Evolutionary conservation across 2,329 filamentous ascomycete genomes (phyloP).

Genomic region (Aspergillus sp.): DNA sequence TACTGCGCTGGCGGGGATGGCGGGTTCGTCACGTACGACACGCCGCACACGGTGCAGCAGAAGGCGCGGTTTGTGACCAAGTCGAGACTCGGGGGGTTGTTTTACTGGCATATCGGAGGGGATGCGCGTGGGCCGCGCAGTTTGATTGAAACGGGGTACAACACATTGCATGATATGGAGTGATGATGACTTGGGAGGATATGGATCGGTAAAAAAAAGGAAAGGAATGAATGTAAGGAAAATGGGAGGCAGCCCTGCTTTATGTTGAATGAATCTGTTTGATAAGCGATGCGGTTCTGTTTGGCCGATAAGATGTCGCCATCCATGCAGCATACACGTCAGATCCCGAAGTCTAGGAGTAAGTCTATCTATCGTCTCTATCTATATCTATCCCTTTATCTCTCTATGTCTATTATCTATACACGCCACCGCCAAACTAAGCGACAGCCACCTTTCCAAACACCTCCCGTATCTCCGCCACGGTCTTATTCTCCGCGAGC

Average conservation of each 20-base stretch:
- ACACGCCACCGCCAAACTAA: neutral
- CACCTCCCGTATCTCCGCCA: conserved; percentile 9
- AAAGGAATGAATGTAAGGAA: neutral
- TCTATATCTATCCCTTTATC: no score
- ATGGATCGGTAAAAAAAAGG: no score
- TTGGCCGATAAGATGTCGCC: neutral
- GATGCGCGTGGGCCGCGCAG: conserved; percentile 61
- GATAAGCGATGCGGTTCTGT: no score
- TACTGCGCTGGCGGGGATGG: conserved; percentile 69
- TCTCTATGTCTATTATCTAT: no score
- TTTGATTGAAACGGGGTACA: conserved; percentile 59
- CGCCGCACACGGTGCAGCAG: conserved; percentile 68
- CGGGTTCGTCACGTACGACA: conserved; percentile 78
- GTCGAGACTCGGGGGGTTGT: conserved; percentile 69
- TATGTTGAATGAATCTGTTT: neutral
- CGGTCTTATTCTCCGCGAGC: conserved; percentile 11
- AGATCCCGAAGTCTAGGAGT: no score
- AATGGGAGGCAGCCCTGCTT: neutral
- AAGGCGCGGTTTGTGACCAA: conserved; percentile 73
- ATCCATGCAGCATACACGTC: neutral
- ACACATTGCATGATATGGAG: conserved; percentile 49
- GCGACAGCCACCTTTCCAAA: conserved; percentile 9
- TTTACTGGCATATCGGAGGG: conserved; percentile 77
- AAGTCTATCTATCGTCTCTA: no score
- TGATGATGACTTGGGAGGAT: neutral